Percentiles rank a stretch among this genome's conserved stretches.
Conservation (phyloP, 2,329 filamentous ascomycete genomes). For the Nemania sp. region DNA sequence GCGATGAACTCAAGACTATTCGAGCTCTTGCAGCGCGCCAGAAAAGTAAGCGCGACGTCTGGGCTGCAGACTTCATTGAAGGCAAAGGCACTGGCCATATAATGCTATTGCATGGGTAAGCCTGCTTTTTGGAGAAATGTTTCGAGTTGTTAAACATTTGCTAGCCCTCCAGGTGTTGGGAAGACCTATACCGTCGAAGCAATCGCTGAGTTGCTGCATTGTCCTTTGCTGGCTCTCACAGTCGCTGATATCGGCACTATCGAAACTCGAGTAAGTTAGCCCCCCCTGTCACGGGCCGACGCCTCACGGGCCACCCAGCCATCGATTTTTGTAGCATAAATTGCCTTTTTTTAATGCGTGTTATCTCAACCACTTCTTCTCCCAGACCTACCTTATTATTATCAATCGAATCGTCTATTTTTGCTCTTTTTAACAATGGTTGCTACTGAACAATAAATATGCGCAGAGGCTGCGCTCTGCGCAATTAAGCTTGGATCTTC, state of each 20-base stretch:
- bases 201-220: slow-evolving; percentile 22
- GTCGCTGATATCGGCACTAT: slow-evolving; percentile 35
- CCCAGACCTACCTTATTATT: no score
- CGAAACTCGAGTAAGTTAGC: slow-evolving; percentile 35
- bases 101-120: slow-evolving; percentile 26
- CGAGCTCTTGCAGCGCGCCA: slow-evolving; percentile 13
- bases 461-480: no score
- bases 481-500: no score
- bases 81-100: slow-evolving; percentile 23
- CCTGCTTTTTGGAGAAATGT: no score
- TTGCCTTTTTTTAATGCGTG: no score
- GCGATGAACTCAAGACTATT: slow-evolving; percentile 9
- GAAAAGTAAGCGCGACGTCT: slow-evolving; percentile 14
- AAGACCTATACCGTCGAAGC: slow-evolving; percentile 29
- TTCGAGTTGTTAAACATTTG: no score
- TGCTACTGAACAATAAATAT: no score
- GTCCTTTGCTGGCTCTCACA: slow-evolving; percentile 36
- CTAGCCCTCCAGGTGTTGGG: slow-evolving; percentile 23
- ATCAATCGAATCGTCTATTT: no score
- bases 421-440: no score
- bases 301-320: no score
- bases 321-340: no score
- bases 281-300: not conserved
- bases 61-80: slow-evolving; percentile 22
- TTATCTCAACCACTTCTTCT: no score